These are phyloP conservation scores for Nicotiana tomentosiformis DNA, from an alignment of 257 asterid genomes.

Conservation along the genomic window DNA sequence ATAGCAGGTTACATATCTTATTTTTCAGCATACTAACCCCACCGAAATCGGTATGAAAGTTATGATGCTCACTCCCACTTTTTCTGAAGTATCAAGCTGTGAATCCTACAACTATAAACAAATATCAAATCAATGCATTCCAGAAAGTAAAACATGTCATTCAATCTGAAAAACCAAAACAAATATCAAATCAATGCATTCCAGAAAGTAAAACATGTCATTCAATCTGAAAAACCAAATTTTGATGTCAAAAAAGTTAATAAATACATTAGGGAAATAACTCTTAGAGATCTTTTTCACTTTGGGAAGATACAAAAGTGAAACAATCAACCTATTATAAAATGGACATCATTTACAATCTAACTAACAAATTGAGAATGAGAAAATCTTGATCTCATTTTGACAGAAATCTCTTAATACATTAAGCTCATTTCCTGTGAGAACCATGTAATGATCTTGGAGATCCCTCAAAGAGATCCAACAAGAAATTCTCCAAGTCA, in stretches of 20 bases:
- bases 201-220: neutral
- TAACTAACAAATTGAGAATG: neutral
- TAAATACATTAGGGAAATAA: neutral
- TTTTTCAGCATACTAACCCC: too few relatives aligned
- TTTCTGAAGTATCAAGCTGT: neutral
- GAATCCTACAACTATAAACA: neutral
- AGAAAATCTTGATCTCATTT: neutral
- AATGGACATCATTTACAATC: neutral
- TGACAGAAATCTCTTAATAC: neutral
- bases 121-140: neutral
- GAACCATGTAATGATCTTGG: slow-evolving; percentile 69
- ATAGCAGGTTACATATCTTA: too few relatives aligned
- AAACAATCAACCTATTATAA: slow-evolving; percentile 19
- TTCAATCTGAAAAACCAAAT: neutral
- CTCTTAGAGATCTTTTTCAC: neutral
- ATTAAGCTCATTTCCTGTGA: slow-evolving; percentile 39
- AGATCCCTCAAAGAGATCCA: slow-evolving; percentile 78
- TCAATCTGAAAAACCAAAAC: neutral
- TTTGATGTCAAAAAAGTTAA: neutral
- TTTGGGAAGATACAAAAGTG: neutral
- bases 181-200: neutral
- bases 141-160: neutral
- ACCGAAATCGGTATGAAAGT: neutral
- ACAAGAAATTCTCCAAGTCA: slow-evolving; percentile 59
- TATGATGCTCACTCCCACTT: neutral